These are phyloP conservation scores for Populus euphratica DNA, from an alignment of 345 rosid species.

Conservation along the genomic window DNA sequence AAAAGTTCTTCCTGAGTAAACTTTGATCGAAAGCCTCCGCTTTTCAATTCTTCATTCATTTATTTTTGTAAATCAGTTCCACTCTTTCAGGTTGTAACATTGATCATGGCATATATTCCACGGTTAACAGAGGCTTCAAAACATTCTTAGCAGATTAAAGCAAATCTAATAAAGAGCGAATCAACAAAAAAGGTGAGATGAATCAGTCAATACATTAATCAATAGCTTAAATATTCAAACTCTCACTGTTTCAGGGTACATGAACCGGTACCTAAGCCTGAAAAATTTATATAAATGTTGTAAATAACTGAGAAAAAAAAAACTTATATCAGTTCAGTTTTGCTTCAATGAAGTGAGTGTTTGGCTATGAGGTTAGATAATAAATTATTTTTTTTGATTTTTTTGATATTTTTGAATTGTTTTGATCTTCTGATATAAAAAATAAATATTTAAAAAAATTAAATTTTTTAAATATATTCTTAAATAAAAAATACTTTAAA, in stretches of 20 bases:
- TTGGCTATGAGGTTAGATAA: too few species aligned
- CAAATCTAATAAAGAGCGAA: neutral
- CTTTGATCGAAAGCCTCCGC: too few species aligned
- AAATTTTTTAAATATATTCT: too few species aligned
- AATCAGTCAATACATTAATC: neutral
- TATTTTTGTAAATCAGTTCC: too few species aligned
- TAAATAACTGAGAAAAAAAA: neutral
- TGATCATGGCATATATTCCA: neutral
- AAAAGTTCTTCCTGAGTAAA: neutral
- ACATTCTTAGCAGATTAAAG: neutral
- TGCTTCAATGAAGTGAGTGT: neutral
- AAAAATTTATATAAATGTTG: neutral
- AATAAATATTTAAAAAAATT: too few species aligned
- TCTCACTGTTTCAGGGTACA: neutral
- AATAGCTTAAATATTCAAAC: neutral
- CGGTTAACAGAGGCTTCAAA: neutral
- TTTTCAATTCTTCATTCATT: too few species aligned
- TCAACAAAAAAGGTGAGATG: neutral
- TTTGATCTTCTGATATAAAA: too few species aligned
- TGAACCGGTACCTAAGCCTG: neutral
- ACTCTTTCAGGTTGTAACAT: neutral
- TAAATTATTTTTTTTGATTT: too few species aligned
- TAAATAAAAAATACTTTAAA: too few species aligned
- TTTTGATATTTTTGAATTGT: too few species aligned
- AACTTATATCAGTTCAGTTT: neutral